phyloP scores from a whole-genome alignment of 306 rosid species.

The Vigna unguiculata region DNA sequence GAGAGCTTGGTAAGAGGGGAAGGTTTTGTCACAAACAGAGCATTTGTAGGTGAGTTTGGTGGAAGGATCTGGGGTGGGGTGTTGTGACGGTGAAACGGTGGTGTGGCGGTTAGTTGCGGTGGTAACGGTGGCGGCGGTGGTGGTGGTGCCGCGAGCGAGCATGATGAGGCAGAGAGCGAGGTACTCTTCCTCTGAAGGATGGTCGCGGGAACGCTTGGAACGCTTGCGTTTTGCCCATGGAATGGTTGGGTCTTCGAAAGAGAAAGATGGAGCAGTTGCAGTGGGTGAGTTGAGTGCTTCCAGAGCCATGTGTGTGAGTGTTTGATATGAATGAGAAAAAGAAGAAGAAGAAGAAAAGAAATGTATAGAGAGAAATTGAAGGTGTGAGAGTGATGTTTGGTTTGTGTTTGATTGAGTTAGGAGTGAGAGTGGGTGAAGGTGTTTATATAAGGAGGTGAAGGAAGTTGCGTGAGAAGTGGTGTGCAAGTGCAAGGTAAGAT shows the following conservation, averaged over 20 bases:
- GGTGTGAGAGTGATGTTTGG: no score
- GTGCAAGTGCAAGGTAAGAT: not conserved
- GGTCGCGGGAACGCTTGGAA: constrained; percentile 78
- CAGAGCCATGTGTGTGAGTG: constrained; percentile 54
- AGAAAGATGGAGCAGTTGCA: constrained; percentile 56
- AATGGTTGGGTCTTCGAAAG: constrained; percentile 54
- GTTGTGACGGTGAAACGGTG: constrained; percentile 20
- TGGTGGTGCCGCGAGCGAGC: constrained; percentile 78
- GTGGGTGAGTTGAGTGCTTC: constrained; percentile 92
- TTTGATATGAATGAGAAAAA: no score
- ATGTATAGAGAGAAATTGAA: not conserved
- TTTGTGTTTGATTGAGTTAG: not conserved
- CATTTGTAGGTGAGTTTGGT: constrained; percentile 65
- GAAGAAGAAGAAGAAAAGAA: no score
- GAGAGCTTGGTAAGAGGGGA: constrained; percentile 87
- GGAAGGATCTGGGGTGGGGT: not conserved
- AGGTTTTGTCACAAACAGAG: constrained; percentile 78
- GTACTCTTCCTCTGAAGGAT: constrained; percentile 79
- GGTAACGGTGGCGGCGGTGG: not conserved
- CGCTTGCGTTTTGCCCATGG: constrained; percentile 91
- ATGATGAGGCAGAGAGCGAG: constrained; percentile 95
- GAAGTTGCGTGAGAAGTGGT: constrained; percentile 98
- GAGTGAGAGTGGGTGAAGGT: constrained; percentile 16
- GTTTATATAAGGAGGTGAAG: constrained; percentile 51
- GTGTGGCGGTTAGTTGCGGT: not conserved